Evolutionary conservation across 371 early-diverging fungal genomes (phyloP), one percentile per base, ranked within the genome.

Genomic region (Nosema bombycis): DNA sequence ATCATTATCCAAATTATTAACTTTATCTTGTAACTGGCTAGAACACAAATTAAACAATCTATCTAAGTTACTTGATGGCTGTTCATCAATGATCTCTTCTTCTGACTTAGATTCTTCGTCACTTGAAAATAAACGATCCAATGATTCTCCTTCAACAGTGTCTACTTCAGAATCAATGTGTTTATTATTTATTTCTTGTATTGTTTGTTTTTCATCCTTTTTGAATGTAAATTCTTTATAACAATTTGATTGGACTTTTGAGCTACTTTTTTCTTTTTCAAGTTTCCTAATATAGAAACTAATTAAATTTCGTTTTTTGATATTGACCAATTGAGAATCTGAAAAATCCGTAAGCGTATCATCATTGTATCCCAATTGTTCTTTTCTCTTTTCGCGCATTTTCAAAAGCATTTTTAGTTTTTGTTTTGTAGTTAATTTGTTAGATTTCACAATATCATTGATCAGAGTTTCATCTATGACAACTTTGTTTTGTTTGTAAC

Each of bases 241-340:
- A 61, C 82, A 82, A 64, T 82, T 75, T 18, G 72, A 37, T 29
- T 72, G 58, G 3, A 82, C 58, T 34, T 36, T 75, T 65, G 36
- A 73, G 2, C 24, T 46, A 10, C 46, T 18, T 36, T 58, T 72
- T 14, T 60, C 38, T 28, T 64, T 60, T 36, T 78, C 70, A 24
- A 79, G 29, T 14, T 71, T 33, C 28, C 57, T 73, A 58, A 82
- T 82, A 15, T 73, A 66, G 6, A 55, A 24, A 38, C 57, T 71
- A 0, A 82, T 38, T 24, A 62, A 33, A 37, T 79, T 82, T 63
- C 83, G 72, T 18, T 63, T 82, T 55, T 69, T 78, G 3, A 82
- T 36, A 75, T 82, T 82, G 24, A 74, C 70, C 0, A 82, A 32
- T 58, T 82, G 83, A 38, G 57, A 69, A 24, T 28, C 12, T 12